phyloP scores from a whole-genome alignment of 371 early-diverging fungal species.

The Mortierella polycephala region DNA sequence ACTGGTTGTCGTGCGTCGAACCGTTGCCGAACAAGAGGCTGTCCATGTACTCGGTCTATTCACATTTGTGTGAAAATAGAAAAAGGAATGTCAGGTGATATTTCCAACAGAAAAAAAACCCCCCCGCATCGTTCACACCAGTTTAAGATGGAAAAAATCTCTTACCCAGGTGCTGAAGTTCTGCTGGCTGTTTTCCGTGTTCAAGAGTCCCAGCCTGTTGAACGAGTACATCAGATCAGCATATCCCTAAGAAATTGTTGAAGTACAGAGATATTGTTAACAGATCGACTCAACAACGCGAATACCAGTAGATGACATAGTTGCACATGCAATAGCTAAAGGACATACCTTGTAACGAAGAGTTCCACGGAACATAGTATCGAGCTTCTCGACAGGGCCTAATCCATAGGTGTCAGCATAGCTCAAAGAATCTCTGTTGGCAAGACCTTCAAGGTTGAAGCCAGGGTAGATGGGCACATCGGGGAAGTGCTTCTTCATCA shows the following conservation, averaged over 20 bases:
- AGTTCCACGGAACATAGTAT: conserved; percentile 90
- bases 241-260: conserved; percentile 56
- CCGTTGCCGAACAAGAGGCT: conserved; percentile 39
- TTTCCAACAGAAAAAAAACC: background rate
- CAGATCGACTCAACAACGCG: no score
- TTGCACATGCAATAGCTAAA: background rate
- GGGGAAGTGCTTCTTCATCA: conserved; percentile 74
- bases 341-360: conserved; percentile 71
- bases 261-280: no score
- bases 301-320: background rate
- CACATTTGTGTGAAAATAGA: background rate
- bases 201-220: conserved; percentile 66
- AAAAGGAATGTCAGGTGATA: background rate
- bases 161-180: conserved; percentile 61
- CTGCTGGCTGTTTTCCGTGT: conserved; percentile 46
- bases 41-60: conserved; percentile 52
- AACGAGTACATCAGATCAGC: conserved; percentile 74
- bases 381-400: conserved; percentile 71
- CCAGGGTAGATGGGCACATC: conserved; percentile 79
- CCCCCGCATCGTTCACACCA: no score
- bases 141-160: no score
- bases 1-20: conserved; percentile 32
- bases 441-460: conserved; percentile 86
- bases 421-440: conserved; percentile 83
- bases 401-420: conserved; percentile 77